Evolutionary conservation across 345 rosid species (phyloP).

Genomic region (Eucalyptus cloeziana): DNA sequence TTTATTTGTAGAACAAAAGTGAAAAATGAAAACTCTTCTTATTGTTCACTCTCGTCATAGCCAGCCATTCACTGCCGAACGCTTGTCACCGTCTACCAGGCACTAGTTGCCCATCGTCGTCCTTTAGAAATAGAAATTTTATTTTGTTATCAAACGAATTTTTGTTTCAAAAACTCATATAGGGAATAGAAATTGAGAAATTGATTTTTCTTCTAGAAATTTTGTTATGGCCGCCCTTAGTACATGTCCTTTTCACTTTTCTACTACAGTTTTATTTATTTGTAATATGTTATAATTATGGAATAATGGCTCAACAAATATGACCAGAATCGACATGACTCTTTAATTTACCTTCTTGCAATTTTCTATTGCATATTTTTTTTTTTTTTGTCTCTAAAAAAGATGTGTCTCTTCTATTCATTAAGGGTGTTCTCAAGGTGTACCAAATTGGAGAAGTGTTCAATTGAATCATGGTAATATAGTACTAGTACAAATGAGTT

Average conservation of each 20-base stretch:
- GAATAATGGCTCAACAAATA: neutral
- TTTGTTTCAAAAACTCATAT: too few relatives aligned
- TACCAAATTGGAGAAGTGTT: neutral
- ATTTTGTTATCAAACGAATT: too few relatives aligned
- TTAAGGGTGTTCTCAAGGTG: neutral
- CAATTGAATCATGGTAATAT: too few relatives aligned
- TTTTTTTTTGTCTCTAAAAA: too few relatives aligned
- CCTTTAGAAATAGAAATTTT: fast-evolving
- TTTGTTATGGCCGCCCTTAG: neutral
- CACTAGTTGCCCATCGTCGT: fast-evolving
- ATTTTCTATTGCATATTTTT: too few relatives aligned
- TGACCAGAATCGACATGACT: neutral
- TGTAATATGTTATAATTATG: neutral
- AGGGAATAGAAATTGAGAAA: too few relatives aligned
- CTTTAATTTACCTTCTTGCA: neutral
- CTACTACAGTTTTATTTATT: neutral
- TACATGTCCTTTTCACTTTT: neutral
- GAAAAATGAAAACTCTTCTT: too few relatives aligned
- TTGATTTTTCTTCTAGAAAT: too few relatives aligned
- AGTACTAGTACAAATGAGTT: neutral
- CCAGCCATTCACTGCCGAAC: fast-evolving
- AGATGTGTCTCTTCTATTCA: neutral
- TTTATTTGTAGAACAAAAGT: too few relatives aligned
- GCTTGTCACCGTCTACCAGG: fast-evolving
- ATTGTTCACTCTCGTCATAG: too few relatives aligned